Base-by-base conservation (phyloP, 805 yeast genomes). In the Blastobotrys parvus region DNA sequence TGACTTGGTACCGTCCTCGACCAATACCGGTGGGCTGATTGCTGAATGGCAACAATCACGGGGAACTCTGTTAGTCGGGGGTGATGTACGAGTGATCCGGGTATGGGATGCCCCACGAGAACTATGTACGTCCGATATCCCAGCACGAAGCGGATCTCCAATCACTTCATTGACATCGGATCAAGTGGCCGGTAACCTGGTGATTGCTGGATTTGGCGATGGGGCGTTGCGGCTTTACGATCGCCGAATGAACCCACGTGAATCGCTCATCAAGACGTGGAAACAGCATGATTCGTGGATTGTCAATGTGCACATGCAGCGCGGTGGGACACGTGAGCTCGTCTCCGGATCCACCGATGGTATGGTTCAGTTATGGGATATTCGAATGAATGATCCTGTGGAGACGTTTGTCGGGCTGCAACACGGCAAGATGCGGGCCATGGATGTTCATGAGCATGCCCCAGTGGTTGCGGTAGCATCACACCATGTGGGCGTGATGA, bases 91-190 rank as follows among this genome's bases (percentile, higher is more conserved):
- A 54, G 80, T 88, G 19, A 86, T 92, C 43, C 70, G 95, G 45
- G 70, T 89, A 1, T 92, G 98, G 98, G 97, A 92, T 64, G 97
- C 97, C 0, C 92, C 95, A 10, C 70, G 96, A 29, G 98, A 92
- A 57, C 70, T 82, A 41, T 82, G 95, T 57, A 71, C 85, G 38
- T 76, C 77, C 15, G 96, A 88, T 55, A 82, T 92, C 39, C 96
- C 97, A 0, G 94, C 94, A 0, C 72, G 96, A 44, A 85, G 95
- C 0, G 78, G 94, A 0, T 79, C 90, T 16, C 78, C 90, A n/a
- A 82, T 92, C 40, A 83, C 95, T 0, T 73, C 94, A 0, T 66
- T 92, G 41, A 89, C 97, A 0, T 87, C 97, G 0, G 98, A 92
- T 58, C 97, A 90, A 58, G 90, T 92, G 7, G 86, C 95, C 0